A percentile compares a stretch with the other conserved stretches of the same genome.
Evolutionary conservation across 495 filamentous ascomycete species (phyloP).

Genomic region (Neurospora sp.): DNA sequence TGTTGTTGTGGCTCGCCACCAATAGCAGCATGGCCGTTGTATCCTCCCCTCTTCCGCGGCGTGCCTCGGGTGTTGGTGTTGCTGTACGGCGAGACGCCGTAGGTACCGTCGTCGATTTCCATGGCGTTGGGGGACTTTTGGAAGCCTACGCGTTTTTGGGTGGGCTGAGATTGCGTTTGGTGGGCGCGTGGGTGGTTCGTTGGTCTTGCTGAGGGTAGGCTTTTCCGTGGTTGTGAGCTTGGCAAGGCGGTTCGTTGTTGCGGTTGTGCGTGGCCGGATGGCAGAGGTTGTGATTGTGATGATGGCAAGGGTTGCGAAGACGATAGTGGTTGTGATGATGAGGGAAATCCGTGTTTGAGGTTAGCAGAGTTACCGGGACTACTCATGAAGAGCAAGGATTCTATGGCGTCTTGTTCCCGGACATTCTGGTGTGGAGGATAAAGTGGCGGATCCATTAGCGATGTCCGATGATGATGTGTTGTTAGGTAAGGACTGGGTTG

Average conservation of each 20-base stretch:
- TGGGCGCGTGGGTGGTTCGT: slow-evolving; percentile 22
- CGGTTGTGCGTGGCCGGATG: slow-evolving; percentile 22
- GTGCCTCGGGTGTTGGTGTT: slow-evolving; percentile 28
- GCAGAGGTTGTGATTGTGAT: slow-evolving; percentile 14
- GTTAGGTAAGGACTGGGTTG: slow-evolving; percentile 29
- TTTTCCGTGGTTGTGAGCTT: slow-evolving; percentile 32
- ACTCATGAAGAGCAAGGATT: slow-evolving; percentile 78
- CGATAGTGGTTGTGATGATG: slow-evolving; percentile 22
- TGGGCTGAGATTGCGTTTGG: slow-evolving; percentile 11
- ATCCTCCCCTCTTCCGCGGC: slow-evolving; percentile 21
- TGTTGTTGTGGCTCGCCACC: background rate
- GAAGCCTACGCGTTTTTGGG: slow-evolving; percentile 35
- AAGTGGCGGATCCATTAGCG: slow-evolving; percentile 51
- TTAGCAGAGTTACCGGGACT: slow-evolving; percentile 66
- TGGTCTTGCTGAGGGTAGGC: slow-evolving; percentile 33
- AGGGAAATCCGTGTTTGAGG: slow-evolving; percentile 39
- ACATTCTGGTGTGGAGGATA: slow-evolving; percentile 39
- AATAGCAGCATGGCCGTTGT: slow-evolving; percentile 17
- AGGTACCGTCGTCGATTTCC: slow-evolving; percentile 29
- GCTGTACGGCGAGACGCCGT: slow-evolving; percentile 11
- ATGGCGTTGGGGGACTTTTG: slow-evolving; percentile 33
- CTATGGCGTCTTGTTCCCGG: slow-evolving; percentile 79
- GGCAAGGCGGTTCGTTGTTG: slow-evolving; percentile 32
- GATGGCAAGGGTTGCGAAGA: slow-evolving; percentile 28
- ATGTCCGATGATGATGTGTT: slow-evolving; percentile 33